Evolutionary conservation across 768 basidiomycete species (phyloP).

Genomic region (Butyriboletus loyo): DNA sequence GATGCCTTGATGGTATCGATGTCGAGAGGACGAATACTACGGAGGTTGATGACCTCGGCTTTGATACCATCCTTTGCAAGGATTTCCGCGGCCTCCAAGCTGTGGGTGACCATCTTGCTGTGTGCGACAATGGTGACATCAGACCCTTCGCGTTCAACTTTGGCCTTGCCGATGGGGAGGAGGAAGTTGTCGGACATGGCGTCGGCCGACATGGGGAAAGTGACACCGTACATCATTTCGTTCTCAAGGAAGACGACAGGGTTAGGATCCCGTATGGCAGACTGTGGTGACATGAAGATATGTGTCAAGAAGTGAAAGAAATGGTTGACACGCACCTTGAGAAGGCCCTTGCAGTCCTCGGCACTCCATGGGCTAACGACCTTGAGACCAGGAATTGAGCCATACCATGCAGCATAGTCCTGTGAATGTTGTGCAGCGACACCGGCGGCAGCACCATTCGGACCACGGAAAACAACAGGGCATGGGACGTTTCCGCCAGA

Average conservation of each 20-base stretch:
- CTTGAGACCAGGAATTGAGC: conserved; percentile 91
- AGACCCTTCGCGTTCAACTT: conserved; percentile 88
- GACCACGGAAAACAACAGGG: conserved; percentile 98
- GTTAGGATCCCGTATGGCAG: conserved; percentile 98
- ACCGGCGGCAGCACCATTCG: conserved; percentile 97
- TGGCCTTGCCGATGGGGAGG: conserved; percentile 95
- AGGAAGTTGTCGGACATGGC: conserved; percentile 95
- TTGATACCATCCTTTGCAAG: conserved; percentile 96
- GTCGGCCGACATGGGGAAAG: conserved; percentile 94
- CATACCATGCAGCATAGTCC: conserved; percentile 96
- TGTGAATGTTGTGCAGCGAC: conserved; percentile 97
- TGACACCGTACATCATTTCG: conserved; percentile 97
- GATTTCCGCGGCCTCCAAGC: conserved; percentile 88
- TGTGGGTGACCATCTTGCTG: conserved; percentile 96
- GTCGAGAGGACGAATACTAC: conserved; percentile 94
- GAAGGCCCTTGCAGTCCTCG: conserved; percentile 98
- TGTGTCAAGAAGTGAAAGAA: background rate
- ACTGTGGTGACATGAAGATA: conserved; percentile 38
- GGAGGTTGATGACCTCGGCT: conserved; percentile 96
- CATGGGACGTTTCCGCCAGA: conserved; percentile 98
- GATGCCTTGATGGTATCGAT: conserved; percentile 96
- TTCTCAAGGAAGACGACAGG: conserved; percentile 99
- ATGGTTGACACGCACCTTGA: conserved; percentile 62
- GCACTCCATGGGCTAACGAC: conserved; percentile 97
- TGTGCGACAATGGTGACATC: conserved; percentile 97